A percentile compares a stretch with the other conserved stretches of the same genome.
Evolutionary conservation across 164 flowering plant genomes (phyloP).

Genomic region (Dillenia turbinata): DNA sequence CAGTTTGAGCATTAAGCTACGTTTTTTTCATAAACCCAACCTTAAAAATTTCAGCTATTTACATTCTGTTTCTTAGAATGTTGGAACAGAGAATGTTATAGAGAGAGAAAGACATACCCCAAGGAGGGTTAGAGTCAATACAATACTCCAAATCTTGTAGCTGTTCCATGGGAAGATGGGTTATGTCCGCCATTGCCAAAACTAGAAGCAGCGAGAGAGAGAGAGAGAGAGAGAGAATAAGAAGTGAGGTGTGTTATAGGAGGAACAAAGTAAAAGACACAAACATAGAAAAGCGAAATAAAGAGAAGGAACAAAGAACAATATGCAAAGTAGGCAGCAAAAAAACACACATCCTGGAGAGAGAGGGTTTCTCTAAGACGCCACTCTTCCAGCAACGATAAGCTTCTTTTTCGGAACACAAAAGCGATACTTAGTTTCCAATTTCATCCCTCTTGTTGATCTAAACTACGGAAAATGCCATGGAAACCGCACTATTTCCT

Average conservation of each 20-base stretch:
- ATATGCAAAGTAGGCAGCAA: constrained; percentile 4
- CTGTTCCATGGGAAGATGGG: constrained; percentile 88
- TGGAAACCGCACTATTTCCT: too few relatives aligned
- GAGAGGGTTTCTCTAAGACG: constrained; percentile 13
- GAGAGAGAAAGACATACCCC: constrained; percentile 43
- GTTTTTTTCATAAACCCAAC: too few relatives aligned
- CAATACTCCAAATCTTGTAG: constrained; percentile 93
- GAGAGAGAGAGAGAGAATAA: constrained; percentile 4
- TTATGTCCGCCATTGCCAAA: constrained; percentile 66
- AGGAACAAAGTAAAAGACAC: constrained; percentile 32
- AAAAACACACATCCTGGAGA: too few relatives aligned
- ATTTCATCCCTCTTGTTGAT: not conserved
- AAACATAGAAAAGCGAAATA: constrained; percentile 6
- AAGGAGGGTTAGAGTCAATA: constrained; percentile 94
- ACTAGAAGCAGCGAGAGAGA: constrained; percentile 17
- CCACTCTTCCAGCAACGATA: not conserved
- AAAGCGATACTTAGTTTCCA: not conserved
- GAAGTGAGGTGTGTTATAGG: constrained; percentile 16
- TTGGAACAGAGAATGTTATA: constrained; percentile 4
- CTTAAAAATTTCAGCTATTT: too few relatives aligned
- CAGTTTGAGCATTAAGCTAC: too few relatives aligned
- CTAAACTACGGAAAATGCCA: not conserved
- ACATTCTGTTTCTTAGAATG: too few relatives aligned
- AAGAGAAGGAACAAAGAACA: not conserved
- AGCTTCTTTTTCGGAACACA: not conserved